Evolutionary conservation across 805 yeast species (phyloP), one percentile per base, ranked within the genome.

Genomic region (Maudiozyma turicensis): DNA sequence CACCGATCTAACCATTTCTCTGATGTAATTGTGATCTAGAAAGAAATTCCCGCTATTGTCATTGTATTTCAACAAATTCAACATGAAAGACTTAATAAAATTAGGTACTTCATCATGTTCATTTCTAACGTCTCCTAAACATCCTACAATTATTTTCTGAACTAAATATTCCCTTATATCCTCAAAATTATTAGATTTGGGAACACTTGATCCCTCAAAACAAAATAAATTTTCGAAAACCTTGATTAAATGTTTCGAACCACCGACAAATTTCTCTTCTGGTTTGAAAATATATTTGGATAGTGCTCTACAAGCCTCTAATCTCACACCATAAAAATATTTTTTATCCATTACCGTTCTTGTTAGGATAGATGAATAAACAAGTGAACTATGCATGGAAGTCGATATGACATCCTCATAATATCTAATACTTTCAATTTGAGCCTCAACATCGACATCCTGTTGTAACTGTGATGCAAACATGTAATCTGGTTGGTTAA

Each of bases 381-480:
- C 71, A 0, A 73, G 55, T 2, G 76, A 74, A 0, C 89, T 86
- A 48, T 78, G 75, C 46, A 73, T 74, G 9, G 74, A 66, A 32
- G 56, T 54, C 1, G 54, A 41, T 10, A 64, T 54, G 3, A 70
- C 68, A 20, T 74, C 77, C 7, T 84, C 81, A 65, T 87, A 91
- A 63, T 77, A 86, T 45, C 74, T 69, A 13, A 90, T 76, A 8
- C 96, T 88, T 48, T 88, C 96, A 41, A 80, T 67, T 60, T 93
- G 99, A 0, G 99, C 99, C 52, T 89, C 96, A 15, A 93, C 95
- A 61, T 93, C 99, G 53, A 96, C 71, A 66, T 93, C 99, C 61
- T 89, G 95, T 57, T 86, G 93, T 32, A 93, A 69, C 60, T 93
- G 99, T 0, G 98, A 86, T 0, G 88, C 86, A 63, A 78, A 93